phyloP scores from a whole-genome alignment of 352 stramenopile species.

The Globisporangium megalacanthum region DNA sequence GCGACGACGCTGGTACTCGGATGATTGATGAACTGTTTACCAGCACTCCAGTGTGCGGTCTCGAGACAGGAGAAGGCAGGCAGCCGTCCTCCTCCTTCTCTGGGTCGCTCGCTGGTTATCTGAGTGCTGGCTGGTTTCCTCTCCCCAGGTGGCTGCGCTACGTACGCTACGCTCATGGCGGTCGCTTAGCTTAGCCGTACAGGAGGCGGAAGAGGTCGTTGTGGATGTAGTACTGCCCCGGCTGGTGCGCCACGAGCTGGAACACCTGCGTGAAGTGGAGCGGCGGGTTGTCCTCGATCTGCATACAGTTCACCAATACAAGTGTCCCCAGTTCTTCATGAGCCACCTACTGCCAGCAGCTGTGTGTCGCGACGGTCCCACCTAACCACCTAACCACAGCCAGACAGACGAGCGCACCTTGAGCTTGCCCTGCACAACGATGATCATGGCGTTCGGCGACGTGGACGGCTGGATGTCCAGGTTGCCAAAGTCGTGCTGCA shows the following conservation, averaged over 20 bases:
- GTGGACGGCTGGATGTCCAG: conserved; percentile 93
- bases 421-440: conserved; percentile 94
- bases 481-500: conserved; percentile 82
- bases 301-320: neutral
- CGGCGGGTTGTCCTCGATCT: conserved; percentile 92
- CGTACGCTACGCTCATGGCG: neutral
- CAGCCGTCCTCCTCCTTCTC: too few relatives aligned
- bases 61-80: too few relatives aligned
- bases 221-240: conserved; percentile 96
- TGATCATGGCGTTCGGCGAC: conserved; percentile 89
- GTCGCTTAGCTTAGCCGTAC: conserved; percentile 90
- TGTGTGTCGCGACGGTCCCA: too few relatives aligned
- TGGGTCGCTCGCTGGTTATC: too few relatives aligned
- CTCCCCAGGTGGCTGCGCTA: too few relatives aligned
- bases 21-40: too few relatives aligned
- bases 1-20: too few relatives aligned
- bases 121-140: too few relatives aligned
- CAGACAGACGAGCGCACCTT: conserved; percentile 22
- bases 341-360: too few relatives aligned
- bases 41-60: too few relatives aligned
- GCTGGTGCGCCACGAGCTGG: conserved; percentile 91
- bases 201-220: conserved; percentile 98
- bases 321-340: too few relatives aligned
- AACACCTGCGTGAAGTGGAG: conserved; percentile 98
- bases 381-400: neutral